Evolutionary conservation across 371 early-diverging fungal species (phyloP), one percentile per base, ranked within the genome.

Genomic region (Mucor ambiguus): DNA sequence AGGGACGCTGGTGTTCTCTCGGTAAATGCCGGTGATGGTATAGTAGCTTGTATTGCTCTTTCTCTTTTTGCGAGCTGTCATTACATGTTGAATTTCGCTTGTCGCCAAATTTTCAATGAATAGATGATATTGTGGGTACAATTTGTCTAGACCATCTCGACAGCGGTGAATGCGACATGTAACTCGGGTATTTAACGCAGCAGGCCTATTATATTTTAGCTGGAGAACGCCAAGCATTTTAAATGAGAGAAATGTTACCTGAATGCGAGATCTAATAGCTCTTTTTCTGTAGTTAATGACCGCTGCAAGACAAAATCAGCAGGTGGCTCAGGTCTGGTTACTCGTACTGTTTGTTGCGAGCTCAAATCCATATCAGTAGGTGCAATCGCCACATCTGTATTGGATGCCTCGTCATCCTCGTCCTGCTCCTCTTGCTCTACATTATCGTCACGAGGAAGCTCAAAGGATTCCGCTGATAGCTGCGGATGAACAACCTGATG

Each of bases 131-230:
- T 79, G 80, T 6, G 93, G 93, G 60, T 89, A 85, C 26, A 92
- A 63, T 72, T 87, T 88, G 58, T 90, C 89, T 29, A 91, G 67
- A 1, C 90, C 88, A 52, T 90, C 91, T 65, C 86, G 86, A 58
- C 82, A 83, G 22, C 95, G 89, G 12, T 84, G 78, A 63, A 95
- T 92, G 41, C 87, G 81, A 77, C 95, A 95, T 61, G 87, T 83
- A 63, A 93, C 82, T 54, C 89, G 86, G 64, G 85, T 82, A 57
- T 92, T 91, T 62, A 89, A 85, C 28, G 91, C 89, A 60, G 91
- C 85, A 16, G 93, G 93, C 44, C 92, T 93, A 65, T 33, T 32
- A 24, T 24, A 2, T 26, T 58, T 33, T 56, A 29, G 57, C 28
- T 35, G 33, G 20, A 1, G 46, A 58, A 64, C 52, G 52, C 52